phyloP scores from a whole-genome alignment of 441 rosid species.

The Mallotus repandus region DNA sequence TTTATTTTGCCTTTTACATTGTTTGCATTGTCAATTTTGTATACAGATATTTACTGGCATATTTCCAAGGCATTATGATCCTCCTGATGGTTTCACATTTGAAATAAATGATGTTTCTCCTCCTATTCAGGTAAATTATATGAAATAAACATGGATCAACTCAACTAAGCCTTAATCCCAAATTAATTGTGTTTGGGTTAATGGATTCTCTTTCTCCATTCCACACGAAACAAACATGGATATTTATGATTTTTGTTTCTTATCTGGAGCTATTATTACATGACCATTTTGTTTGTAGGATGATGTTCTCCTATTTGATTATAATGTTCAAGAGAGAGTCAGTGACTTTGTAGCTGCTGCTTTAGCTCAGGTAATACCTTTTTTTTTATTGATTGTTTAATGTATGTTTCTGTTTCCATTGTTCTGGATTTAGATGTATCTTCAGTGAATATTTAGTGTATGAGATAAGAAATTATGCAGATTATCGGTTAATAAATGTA shows the following conservation, averaged over 20 bases:
- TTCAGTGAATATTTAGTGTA: not conserved
- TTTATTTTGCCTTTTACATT: not conserved
- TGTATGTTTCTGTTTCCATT: not conserved
- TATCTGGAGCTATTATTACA: constrained; percentile 25
- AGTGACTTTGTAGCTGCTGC: constrained; percentile 84
- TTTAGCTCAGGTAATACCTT: constrained; percentile 63
- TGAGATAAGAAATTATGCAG: constrained; percentile 6
- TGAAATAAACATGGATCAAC: constrained; percentile 7
- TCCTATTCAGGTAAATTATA: constrained; percentile 66
- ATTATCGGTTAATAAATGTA: not conserved
- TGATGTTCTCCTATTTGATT: constrained; percentile 72
- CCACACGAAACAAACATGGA: too few relatives aligned
- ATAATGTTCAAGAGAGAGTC: constrained; percentile 84
- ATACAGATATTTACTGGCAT: constrained; percentile 91
- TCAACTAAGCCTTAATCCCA: too few relatives aligned
- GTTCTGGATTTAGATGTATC: not conserved
- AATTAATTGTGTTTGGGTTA: too few relatives aligned
- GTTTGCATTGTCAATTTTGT: constrained; percentile 15
- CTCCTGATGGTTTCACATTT: constrained; percentile 86
- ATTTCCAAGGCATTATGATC: constrained; percentile 86
- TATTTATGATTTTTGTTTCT: constrained; percentile 12
- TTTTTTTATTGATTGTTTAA: constrained; percentile 1
- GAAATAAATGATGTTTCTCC: constrained; percentile 81
- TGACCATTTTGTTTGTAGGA: constrained; percentile 50
- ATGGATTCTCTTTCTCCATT: too few relatives aligned